Base-by-base conservation (phyloP, 192 early-diverging fungal species). In the Coemansia sp. region DNA sequence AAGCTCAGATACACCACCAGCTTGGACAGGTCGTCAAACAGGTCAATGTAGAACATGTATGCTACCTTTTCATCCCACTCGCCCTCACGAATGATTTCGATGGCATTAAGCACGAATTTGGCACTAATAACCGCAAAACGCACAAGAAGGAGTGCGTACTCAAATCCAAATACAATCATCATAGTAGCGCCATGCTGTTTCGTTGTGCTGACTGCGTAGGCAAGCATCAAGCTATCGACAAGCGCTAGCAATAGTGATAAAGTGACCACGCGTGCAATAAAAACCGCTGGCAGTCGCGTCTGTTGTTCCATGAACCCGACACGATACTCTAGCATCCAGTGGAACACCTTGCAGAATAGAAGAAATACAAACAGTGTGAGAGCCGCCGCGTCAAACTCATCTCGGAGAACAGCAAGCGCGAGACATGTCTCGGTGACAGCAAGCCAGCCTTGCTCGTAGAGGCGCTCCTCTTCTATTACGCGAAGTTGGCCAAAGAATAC, bases 91-190 rank as follows among this genome's bases (percentile, higher is more conserved):
- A 85, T 67, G 56, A 92, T 78, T 61, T 99, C 95, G 67, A 95
- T 88, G 1, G 89, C 73, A 64, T 99, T 92, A 19, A 99, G 79
- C 5, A 88, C 76, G 69, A 97, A 97, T 72, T 96, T 98, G 44
- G 87, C 85, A 57, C 87, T 76, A 4, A 87, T 89, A 16, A 90
- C 86, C 57, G 88, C 22, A 22, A 97, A 84, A n/a, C 83, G 81
- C 19, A 88, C 91, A 6, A 89, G 81, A 58, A 99, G 83, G 41
- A 99, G 87, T 1, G 94, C 86, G 62, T 95, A 98, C 92, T 98
- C 96, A 74, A 99, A 99, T 16, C 93, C 96, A 88, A 99, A 99
- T 64, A 97, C 92, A 51, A 97, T 92, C 88, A 99, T 93, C 93
- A 96, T 95, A 5, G 84, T 90, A 4, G 93, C 85, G 12, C 92